These are phyloP conservation scores for Ziziphus jujuba DNA, from an alignment of 306 rosid species.

Conservation along the genomic window DNA sequence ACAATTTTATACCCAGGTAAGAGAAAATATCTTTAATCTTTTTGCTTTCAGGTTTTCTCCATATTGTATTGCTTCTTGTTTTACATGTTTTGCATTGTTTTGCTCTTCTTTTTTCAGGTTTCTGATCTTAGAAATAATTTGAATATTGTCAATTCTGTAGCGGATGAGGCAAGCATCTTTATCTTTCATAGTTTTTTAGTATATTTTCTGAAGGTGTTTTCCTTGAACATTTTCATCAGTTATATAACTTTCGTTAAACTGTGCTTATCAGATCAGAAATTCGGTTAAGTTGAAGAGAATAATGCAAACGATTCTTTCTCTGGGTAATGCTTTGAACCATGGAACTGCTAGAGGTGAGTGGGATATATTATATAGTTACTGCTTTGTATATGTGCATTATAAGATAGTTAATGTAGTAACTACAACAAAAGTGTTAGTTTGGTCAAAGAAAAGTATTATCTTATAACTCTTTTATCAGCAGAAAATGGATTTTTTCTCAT, in stretches of 20 bases:
- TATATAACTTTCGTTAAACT: slow-evolving; percentile 22
- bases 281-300: slow-evolving; percentile 94
- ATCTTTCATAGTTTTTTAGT: slow-evolving; percentile 14
- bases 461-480: too few relatives aligned
- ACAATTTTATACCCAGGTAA: slow-evolving; percentile 79
- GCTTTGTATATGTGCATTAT: slow-evolving; percentile 11
- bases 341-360: slow-evolving; percentile 99
- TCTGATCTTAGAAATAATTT: slow-evolving; percentile 75
- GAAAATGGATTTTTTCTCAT: too few relatives aligned
- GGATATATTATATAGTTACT: not conserved
- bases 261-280: slow-evolving; percentile 74
- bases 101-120: slow-evolving; percentile 57
- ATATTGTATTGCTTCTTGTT: slow-evolving; percentile 23
- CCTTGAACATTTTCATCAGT: slow-evolving; percentile 16
- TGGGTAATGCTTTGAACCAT: slow-evolving; percentile 95
- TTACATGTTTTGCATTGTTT: slow-evolving; percentile 22
- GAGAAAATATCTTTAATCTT: slow-evolving; percentile 26
- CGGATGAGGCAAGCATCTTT: slow-evolving; percentile 68
- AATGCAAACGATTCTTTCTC: slow-evolving; percentile 98
- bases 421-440: too few relatives aligned
- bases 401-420: not conserved
- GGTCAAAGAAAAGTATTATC: not conserved
- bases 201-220: slow-evolving; percentile 5
- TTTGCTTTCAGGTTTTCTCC: slow-evolving; percentile 21
- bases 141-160: slow-evolving; percentile 67